Evolutionary conservation across 2,329 filamentous ascomycete species (phyloP).

Genomic region (Chaetothyriales sp.): DNA sequence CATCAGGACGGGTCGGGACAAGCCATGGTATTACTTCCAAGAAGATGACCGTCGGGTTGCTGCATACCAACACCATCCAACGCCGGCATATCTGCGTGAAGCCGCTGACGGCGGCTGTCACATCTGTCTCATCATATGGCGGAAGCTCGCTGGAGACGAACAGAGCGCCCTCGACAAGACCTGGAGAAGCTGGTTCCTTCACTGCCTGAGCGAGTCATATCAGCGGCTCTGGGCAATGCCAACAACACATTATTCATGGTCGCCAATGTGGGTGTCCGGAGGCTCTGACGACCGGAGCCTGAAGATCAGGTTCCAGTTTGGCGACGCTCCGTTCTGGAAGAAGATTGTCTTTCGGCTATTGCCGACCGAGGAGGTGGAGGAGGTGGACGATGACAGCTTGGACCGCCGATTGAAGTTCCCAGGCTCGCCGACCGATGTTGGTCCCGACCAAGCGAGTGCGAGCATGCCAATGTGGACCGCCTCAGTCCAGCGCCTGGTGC

Average conservation of each 20-base stretch:
- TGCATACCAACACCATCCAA: neutral
- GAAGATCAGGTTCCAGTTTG: neutral
- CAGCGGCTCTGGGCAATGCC: neutral
- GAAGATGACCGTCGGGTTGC: neutral
- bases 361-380: neutral
- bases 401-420: neutral
- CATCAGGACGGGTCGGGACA: neutral
- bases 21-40: neutral
- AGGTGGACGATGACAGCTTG: neutral
- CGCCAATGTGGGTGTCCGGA: neutral
- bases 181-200: neutral
- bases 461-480: neutral
- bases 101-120: neutral
- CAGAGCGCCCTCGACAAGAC: neutral
- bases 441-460: neutral
- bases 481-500: neutral
- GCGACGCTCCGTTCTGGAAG: neutral
- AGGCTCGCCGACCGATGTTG: neutral
- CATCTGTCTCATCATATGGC: constrained; percentile 1
- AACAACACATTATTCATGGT: neutral
- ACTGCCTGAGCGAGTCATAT: neutral
- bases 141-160: neutral
- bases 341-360: neutral
- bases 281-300: neutral
- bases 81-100: neutral